Percentiles rank a stretch among this genome's conserved stretches.
Evolutionary conservation across 2,329 filamentous ascomycete genomes (phyloP).

Genomic region (Dryadomyces quercivorus): DNA sequence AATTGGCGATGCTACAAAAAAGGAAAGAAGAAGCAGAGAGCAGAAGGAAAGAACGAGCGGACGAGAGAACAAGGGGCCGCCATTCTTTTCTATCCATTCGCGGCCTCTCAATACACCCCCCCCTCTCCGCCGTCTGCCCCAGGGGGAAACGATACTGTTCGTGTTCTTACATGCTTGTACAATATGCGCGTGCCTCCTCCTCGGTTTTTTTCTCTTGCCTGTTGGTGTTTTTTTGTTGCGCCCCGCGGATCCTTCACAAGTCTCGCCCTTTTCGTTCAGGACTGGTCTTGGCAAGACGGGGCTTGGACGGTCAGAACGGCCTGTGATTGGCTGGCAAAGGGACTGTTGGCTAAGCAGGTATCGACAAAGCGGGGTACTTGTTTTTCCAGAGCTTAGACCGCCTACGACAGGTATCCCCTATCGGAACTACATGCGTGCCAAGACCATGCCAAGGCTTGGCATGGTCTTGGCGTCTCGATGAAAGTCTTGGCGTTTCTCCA

Average conservation of each 20-base stretch:
- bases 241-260: neutral
- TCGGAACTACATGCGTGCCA: slow-evolving; percentile 10
- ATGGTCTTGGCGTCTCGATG: neutral
- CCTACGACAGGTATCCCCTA: neutral
- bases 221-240: slow-evolving; percentile 1
- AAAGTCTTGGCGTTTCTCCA: slow-evolving; percentile 13
- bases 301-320: neutral
- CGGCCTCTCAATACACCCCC: too few relatives aligned
- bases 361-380: neutral
- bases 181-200: neutral
- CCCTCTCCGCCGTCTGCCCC: neutral
- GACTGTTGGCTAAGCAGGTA: neutral
- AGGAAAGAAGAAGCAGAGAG: neutral
- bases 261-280: slow-evolving; percentile 7
- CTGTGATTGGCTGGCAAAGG: slow-evolving; percentile 4
- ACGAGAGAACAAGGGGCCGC: neutral
- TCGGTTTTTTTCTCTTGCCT: neutral
- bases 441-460: slow-evolving; percentile 17
- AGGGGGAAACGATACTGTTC: slow-evolving; percentile 2
- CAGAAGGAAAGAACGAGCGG: neutral
- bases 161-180: slow-evolving; percentile 1
- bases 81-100: neutral
- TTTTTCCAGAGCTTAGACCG: neutral
- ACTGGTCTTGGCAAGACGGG: slow-evolving; percentile 11
- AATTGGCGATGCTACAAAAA: neutral